Base-by-base conservation (phyloP, 495 filamentous ascomycete species). In the Margaritispora aquatica region DNA sequence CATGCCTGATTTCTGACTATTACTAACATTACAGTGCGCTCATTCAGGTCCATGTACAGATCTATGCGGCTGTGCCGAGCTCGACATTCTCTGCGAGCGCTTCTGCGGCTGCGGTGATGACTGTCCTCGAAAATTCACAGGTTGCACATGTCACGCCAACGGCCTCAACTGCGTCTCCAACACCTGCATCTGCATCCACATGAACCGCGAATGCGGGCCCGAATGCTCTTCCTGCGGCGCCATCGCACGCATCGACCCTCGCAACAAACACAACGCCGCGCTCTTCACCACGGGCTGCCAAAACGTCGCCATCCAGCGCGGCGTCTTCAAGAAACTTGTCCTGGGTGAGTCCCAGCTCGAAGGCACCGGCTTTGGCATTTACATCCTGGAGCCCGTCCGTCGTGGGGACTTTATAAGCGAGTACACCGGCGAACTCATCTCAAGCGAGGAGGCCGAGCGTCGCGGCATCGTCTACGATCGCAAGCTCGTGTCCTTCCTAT, bases 381-480 rank as follows among this genome's bases (percentile, higher is more conserved):
- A 83, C 34, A 23, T 55, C 2, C 83, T 80, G 2, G 85, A 89
- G 65, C 67, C 81, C 34, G 77, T 87, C 20, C 75, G 75, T 21
- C 74, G 76, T 55, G 78, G 81, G 26, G 80, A 83, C 26, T 88
- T 81, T 62, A 67, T 91, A 21, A 84, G 86, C 22, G 88, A 91
- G 68, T 90, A 91, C 65, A 82, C 82, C 24, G 88, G 88, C 22
- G 88, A 90, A 62, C 60, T 65, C 5, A 82, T 89, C 34, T 82
- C 81, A 1, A 74, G 76, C 29, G 74, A 78, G 26, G 87, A 90
- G 67, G 80, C 79, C 0, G 82, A 87, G 7, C 79, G 88, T 1
- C 78, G 88, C 15, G 82, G 82, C 26, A 79, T 81, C 10, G 80
- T 89, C 27, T 85, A 89, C 58, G 78, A 85, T 46, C 73, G 79